Evolutionary conservation across 2,329 filamentous ascomycete genomes (phyloP), one percentile per base, ranked within the genome.

Genomic region (Trichoderma endophyticum): DNA sequence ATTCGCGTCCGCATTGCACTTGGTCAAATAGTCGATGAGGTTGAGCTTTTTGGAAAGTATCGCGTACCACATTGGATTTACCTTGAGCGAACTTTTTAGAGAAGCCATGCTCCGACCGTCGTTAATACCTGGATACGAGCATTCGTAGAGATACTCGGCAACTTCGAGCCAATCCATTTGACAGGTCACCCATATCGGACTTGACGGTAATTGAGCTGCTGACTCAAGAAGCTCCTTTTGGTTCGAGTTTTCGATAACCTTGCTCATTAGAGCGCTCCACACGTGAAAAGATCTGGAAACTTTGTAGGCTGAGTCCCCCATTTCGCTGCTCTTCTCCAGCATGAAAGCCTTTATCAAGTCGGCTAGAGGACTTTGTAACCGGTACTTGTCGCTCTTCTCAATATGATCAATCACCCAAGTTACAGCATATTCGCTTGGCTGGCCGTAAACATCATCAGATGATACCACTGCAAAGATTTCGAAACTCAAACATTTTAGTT

Each of bases 21-120:
- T 32, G 6, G 43, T 66, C 26, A 66, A 12, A 34, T 26, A 56
- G 8, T 66, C 43, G 43, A 66, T 14, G 28, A 66, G 63, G 32
- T 56, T 24, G 32, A 12, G 14, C 18, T 36, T 56, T 34, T 66
- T 66, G 4, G 63, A 66, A 11, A 66, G 48, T 6, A 66, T 12
- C 9, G 63, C 63, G 43, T 66, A 66, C 43, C 63, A 66, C 63
- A 66, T n/a, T 28, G 63, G 63, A 32, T 66, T 66, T 12, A 66
- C 63, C 9, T 66, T 3, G 9, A 66, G 18, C 14, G 6, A 8
- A 5, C 6, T 57, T 24, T 8, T 15, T 57, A 39, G 15, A 18
- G 36, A 39, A 39, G n/a, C 11, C 24, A 56, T 56, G 28, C 28
- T 32, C 26, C 63, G 63, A n/a, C 43, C 48, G 32, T 66, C 43